phyloP scores from a whole-genome alignment of 306 rosid species.

The Ziziphus jujuba region DNA sequence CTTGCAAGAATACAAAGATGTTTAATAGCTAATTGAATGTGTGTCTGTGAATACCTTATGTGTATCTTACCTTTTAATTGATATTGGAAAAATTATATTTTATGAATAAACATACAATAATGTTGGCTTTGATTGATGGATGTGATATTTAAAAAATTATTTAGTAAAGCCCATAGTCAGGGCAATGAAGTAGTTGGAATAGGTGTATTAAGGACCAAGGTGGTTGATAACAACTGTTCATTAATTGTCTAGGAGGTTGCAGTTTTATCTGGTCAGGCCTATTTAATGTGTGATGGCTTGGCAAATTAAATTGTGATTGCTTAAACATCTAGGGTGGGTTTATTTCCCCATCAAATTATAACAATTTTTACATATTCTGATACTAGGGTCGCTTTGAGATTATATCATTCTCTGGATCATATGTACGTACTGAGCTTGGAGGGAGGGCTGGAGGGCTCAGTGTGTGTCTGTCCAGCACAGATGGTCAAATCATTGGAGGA shows the following conservation, averaged over 20 bases:
- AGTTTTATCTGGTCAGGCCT: neutral
- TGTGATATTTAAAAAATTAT: neutral
- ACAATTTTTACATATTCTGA: conserved; percentile 28
- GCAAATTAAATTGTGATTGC: conserved; percentile 8
- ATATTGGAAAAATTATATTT: too few relatives aligned
- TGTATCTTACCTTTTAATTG: too few relatives aligned
- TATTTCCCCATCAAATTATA: conserved; percentile 13
- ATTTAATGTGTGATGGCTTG: neutral
- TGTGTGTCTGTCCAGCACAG: conserved; percentile 71
- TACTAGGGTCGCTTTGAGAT: conserved; percentile 90
- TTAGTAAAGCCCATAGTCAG: neutral
- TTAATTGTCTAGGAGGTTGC: too few relatives aligned
- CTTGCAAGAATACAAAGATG: neutral
- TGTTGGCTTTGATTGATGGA: neutral
- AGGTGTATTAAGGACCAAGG: neutral
- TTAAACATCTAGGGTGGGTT: conserved; percentile 12
- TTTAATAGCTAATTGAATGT: neutral
- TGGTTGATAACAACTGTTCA: too few relatives aligned
- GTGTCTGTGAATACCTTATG: too few relatives aligned
- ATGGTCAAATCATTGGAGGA: conserved; percentile 96
- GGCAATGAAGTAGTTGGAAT: neutral
- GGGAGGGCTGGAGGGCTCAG: conserved; percentile 83
- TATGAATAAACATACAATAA: too few relatives aligned
- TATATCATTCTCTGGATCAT: conserved; percentile 87
- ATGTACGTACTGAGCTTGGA: conserved; percentile 70